Base-by-base conservation (phyloP, 768 basidiomycete species). In the Pulveroboletus sp. region DNA sequence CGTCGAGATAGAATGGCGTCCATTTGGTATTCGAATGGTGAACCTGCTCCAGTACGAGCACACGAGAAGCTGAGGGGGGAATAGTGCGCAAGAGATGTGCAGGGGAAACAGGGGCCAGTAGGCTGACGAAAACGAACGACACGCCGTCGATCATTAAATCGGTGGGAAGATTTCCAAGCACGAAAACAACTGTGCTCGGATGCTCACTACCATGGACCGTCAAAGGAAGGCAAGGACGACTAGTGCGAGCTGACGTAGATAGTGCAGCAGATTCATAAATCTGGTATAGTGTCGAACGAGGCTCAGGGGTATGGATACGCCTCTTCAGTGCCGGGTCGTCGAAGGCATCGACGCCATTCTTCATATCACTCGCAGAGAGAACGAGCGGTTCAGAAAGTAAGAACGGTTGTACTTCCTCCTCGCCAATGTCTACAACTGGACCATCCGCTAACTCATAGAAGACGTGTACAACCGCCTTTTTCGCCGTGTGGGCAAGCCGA, bases 1-100 rank as follows among this genome's bases (percentile, higher is more conserved):
- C 72, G 31, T 94, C 92, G 44, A 96, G 78, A 67, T 87, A 95
- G 4, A 95, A 69, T 0, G 91, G 88, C 1, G 88, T 85, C 87
- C 89, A 94, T 67, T 89, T 89, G 35, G 82, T 83, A n/a, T 78
- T 76, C 79, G 86, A 89, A 56, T 71, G 75, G 59, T 77, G 76
- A 7, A 87, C 72, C 65, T 93, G 91, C 63, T 95, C 93, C 10
- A 94, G 76, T 15, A 94, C 84, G 50, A 94, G 71, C 47, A 95
- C 78, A 18, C 80, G 82, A 14, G 76, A 77, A 27, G 77, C 79
- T 2, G 83, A 81, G 1, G 71, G 53, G 10, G 91, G 85, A 31
- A 95, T 77, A 32, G 72, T 74, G 35, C 65, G 68, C 39, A 83
- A 69, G 31, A 95, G 71, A 28, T 72, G 73, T 37, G 78, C 74